Percentiles rank a stretch among this genome's conserved stretches.
These are phyloP conservation scores for Triticum timopheevii DNA, from an alignment of 176 grass and related monocot genomes.

Conservation along the genomic window DNA sequence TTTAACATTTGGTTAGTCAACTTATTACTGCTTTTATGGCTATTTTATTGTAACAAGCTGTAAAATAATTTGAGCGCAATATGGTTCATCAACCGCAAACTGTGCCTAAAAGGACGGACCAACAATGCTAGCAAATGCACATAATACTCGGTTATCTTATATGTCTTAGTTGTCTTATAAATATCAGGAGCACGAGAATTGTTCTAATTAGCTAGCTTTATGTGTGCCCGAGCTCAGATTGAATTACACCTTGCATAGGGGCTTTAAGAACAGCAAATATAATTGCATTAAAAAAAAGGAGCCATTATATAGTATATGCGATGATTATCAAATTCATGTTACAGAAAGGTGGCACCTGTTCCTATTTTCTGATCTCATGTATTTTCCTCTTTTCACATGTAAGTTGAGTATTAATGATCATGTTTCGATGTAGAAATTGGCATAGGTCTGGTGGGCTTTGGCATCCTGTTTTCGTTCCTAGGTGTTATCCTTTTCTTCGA, in stretches of 20 bases:
- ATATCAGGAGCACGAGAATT: background rate
- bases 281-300: background rate
- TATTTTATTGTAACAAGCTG: background rate
- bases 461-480: constrained; percentile 88
- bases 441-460: constrained; percentile 91
- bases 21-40: background rate
- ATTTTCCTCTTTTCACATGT: constrained; percentile 6
- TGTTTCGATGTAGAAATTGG: constrained; percentile 72
- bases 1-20: background rate
- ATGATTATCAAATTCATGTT: constrained; percentile 29
- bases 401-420: constrained; percentile 25
- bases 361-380: background rate
- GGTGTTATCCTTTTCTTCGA: constrained; percentile 92
- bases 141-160: background rate
- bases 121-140: background rate
- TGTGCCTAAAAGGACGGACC: background rate
- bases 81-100: background rate
- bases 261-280: constrained; percentile 16
- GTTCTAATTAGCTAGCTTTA: background rate
- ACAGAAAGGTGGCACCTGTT: constrained; percentile 12
- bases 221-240: background rate
- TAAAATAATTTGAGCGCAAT: background rate
- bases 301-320: background rate
- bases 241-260: background rate
- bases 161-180: background rate